Evolutionary conservation across 75 land plant genomes (phyloP), one percentile per base, ranked within the genome.

Genomic region (Pseudotsuga menziesii): DNA sequence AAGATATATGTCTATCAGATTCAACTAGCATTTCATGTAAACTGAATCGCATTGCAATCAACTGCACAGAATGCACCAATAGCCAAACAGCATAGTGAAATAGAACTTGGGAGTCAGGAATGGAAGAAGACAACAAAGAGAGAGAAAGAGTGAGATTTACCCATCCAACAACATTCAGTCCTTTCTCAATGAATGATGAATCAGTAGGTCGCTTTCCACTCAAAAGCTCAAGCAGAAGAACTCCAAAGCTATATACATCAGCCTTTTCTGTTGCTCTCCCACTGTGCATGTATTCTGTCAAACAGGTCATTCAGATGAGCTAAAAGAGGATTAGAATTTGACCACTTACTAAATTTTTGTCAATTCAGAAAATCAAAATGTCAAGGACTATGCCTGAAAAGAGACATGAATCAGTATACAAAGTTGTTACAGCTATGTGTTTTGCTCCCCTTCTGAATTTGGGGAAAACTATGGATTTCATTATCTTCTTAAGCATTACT

Each of bases 221-320:
- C 32, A 94, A 69, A 23, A 92, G 78, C 79, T 94, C 95, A 73
- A 94, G 95, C 75, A 94, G 79, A 60, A 94, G 82, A 63, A 94
- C 98, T 35, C 98, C 98, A 85, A 90, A 94, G 69, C 98, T 89
- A 63, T 92, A 94, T 5, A 94, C 93, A 85, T 94, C 98, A 19
- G 93, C 84, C 80, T 92, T 94, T 76, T 94, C 98, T 35, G 95
- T 94, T 44, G 98, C 98, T 80, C 93, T 91, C 35, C 98, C 98
- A 83, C 93, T 90, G 77, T 84, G 89, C 89, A 93, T 89, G 80
- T 91, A 93, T 67, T 93, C 96, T 91, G 86, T 67, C 64, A 63
- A n/a, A 41, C 39, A 35, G 14, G 20, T 20, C 23, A 69, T 3
- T 41, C 9, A n/a, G 5, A n/a, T 1, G 1, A 29, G 35, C 39